These are phyloP conservation scores for Ulota crispa DNA, from an alignment of 225 moss, liverwort and hornwort genomes.

Conservation along the genomic window DNA sequence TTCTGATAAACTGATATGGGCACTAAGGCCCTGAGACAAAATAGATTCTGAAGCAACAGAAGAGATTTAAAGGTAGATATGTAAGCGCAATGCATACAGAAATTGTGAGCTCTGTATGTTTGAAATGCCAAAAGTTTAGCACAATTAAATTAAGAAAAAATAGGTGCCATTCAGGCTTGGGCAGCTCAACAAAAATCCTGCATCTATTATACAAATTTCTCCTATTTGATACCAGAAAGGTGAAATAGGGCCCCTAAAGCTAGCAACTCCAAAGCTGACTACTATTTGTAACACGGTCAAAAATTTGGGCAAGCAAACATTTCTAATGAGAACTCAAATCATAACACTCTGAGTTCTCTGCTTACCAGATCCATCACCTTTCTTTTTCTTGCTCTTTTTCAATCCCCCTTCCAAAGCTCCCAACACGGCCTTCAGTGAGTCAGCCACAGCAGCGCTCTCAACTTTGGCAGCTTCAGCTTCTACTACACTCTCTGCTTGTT, in stretches of 20 bases:
- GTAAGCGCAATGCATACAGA: background rate
- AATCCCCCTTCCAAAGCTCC: slow-evolving; percentile 49
- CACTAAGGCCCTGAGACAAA: too few relatives aligned
- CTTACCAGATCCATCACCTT: slow-evolving; percentile 27
- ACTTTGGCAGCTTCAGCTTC: slow-evolving; percentile 22
- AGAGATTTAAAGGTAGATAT: too few relatives aligned
- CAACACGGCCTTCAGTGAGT: slow-evolving; percentile 44
- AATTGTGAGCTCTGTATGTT: background rate
- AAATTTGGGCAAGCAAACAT: slow-evolving; percentile 6
- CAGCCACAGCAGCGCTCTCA: slow-evolving; percentile 28
- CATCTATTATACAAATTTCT: slow-evolving; percentile 23
- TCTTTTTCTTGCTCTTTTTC: slow-evolving; percentile 51
- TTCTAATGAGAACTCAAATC: slow-evolving; percentile 26
- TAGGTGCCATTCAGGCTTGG: background rate
- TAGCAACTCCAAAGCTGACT: background rate
- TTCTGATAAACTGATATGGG: too few relatives aligned
- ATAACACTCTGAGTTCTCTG: slow-evolving; percentile 39
- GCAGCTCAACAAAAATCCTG: background rate
- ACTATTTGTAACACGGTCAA: slow-evolving; percentile 23
- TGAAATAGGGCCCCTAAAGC: background rate
- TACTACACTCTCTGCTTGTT: background rate
- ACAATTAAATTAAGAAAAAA: background rate
- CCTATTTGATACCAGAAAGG: background rate
- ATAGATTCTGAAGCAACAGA: too few relatives aligned
- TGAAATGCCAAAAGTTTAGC: background rate